phyloP scores from a whole-genome alignment of 139 green algal genomes.

The Volvox reticuliferus region DNA sequence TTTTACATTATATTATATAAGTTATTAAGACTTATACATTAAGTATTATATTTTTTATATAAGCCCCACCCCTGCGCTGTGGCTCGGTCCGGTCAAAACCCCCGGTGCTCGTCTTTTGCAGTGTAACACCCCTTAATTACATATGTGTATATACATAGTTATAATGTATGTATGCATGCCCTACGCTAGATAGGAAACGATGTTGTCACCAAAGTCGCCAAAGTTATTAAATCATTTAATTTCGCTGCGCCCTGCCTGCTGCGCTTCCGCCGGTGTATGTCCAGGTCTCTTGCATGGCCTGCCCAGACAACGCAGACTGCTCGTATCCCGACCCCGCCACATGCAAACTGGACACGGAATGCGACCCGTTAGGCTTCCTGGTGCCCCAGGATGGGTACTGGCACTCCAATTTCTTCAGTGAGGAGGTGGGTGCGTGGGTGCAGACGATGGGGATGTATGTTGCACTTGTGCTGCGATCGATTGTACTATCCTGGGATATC shows the following conservation, averaged over 20 bases:
- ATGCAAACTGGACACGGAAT: background rate
- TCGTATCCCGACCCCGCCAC: background rate
- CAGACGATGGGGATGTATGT: background rate
- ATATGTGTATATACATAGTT: background rate
- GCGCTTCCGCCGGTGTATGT: background rate
- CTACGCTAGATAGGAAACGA: too few species aligned
- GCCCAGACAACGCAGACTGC: slow-evolving; percentile 25
- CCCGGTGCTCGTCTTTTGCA: too few species aligned
- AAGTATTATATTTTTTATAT: too few species aligned
- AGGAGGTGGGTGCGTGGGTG: slow-evolving; percentile 4
- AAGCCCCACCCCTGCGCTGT: too few species aligned
- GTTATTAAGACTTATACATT: too few species aligned
- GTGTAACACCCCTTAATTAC: background rate
- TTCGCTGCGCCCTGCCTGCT: background rate
- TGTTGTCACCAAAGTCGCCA: too few species aligned
- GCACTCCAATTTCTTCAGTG: slow-evolving; percentile 44
- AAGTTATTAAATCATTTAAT: too few species aligned
- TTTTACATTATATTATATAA: too few species aligned
- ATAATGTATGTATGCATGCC: background rate
- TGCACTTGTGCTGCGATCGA: background rate
- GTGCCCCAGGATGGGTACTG: slow-evolving; percentile 35
- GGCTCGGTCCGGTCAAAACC: background rate
- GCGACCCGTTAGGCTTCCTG: slow-evolving; percentile 2
- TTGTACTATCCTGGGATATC: background rate
- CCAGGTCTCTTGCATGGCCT: background rate